These are phyloP conservation scores for Hypomyces rosellus DNA, from an alignment of 2,329 filamentous ascomycete species.

Conservation along the genomic window DNA sequence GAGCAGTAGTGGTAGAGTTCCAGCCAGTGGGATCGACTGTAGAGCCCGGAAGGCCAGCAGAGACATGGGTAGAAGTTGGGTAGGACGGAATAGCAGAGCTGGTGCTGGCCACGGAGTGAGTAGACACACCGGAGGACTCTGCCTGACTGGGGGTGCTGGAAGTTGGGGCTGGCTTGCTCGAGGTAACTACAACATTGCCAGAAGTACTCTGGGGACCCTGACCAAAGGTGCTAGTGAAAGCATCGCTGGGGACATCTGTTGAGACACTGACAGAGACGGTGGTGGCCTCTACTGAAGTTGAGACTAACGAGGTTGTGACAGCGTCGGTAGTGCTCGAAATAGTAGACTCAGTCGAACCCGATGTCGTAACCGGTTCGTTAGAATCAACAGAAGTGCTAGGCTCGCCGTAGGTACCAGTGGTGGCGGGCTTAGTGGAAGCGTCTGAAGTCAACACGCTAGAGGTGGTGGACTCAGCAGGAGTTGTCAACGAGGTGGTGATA, in stretches of 20 bases:
- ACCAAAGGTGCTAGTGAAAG: not conserved
- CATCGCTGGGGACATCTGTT: not conserved
- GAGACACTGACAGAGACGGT: not conserved
- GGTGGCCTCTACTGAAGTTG: not conserved
- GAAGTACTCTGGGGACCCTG: not conserved
- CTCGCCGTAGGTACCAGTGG: too few species aligned
- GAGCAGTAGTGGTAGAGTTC: not conserved
- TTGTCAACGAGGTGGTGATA: not conserved
- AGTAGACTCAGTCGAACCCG: not conserved
- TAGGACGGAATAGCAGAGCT: constrained; percentile 4
- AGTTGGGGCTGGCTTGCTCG: too few species aligned
- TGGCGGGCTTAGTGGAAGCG: not conserved
- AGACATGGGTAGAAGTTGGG: constrained; percentile 10
- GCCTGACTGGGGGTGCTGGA: too few species aligned
- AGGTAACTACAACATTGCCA: too few species aligned
- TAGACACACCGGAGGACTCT: too few species aligned
- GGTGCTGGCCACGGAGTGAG: too few species aligned
- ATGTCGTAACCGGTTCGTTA: not conserved
- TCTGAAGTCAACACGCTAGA: not conserved
- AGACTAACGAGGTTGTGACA: not conserved
- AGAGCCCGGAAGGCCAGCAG: not conserved
- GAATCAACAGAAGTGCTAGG: not conserved
- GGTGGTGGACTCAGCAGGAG: not conserved
- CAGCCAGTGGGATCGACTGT: not conserved
- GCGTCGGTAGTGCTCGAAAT: not conserved